Conservation (phyloP, 148 eudicot species). For the Rhododendron vialii region DNA sequence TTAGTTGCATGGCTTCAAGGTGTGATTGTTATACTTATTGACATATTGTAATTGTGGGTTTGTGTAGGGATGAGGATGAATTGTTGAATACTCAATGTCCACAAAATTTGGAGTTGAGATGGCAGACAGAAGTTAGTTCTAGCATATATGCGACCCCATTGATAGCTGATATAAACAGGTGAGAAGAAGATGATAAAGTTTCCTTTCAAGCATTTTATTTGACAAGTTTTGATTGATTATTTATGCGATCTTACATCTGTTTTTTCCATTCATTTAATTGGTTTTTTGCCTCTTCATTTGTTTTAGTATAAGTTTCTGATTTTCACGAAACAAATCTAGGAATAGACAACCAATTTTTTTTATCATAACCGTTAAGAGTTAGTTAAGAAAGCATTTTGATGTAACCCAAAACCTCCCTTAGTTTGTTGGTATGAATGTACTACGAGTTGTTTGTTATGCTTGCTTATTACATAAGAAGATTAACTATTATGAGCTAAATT, state of each 20-base stretch:
- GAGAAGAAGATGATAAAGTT: neutral
- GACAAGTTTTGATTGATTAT: neutral
- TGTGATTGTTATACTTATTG: neutral
- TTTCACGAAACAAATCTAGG: neutral
- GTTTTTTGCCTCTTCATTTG: neutral
- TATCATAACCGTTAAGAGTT: neutral
- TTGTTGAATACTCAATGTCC: slow-evolving; percentile 90
- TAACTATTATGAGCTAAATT: neutral
- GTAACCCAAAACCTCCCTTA: neutral
- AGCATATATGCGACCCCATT: slow-evolving; percentile 92
- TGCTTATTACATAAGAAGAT: neutral
- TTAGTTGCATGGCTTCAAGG: neutral
- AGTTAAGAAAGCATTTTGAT: neutral
- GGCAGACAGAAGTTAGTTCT: slow-evolving; percentile 99
- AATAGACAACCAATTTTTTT: neutral
- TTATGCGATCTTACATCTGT: neutral
- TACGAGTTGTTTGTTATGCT: neutral
- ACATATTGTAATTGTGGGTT: slow-evolving; percentile 4
- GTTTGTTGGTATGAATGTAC: neutral
- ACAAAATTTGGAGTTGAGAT: slow-evolving; percentile 81
- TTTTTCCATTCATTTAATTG: neutral
- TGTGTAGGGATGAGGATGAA: slow-evolving; percentile 75
- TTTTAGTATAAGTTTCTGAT: neutral
- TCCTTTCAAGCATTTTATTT: neutral
- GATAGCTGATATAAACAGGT: slow-evolving; percentile 98